Evolutionary conservation across 306 rosid species (phyloP).

Genomic region (Lathyrus tuberosus): DNA sequence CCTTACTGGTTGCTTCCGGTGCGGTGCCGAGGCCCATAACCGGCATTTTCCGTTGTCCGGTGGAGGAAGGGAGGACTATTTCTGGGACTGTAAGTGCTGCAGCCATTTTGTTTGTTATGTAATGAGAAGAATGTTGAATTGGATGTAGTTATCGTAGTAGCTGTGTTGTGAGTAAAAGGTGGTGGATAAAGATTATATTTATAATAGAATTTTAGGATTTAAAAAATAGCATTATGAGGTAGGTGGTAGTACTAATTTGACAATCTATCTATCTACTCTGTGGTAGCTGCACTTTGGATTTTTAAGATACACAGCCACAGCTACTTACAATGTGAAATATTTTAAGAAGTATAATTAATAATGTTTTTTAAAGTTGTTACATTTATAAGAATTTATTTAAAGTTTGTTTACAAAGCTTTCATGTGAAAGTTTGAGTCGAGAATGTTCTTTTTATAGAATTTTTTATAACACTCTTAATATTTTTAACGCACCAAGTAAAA

Average conservation of each 20-base stretch:
- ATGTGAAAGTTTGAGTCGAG: too few species aligned
- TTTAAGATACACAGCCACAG: background rate
- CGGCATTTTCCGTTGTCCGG: slow-evolving; percentile 36
- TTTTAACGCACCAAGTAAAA: too few species aligned
- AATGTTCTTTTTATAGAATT: too few species aligned
- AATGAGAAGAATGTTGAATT: slow-evolving; percentile 3
- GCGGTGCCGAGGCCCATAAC: slow-evolving; percentile 47
- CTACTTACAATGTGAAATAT: background rate
- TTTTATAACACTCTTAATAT: too few species aligned
- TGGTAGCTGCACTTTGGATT: slow-evolving; percentile 10
- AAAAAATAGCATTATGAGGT: background rate
- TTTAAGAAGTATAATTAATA: background rate
- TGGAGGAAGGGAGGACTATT: slow-evolving; percentile 26
- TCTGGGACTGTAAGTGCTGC: slow-evolving; percentile 15
- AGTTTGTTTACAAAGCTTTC: too few species aligned
- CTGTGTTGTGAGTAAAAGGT: background rate
- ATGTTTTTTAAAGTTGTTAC: too few species aligned
- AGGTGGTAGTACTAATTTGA: slow-evolving; percentile 4
- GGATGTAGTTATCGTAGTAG: background rate
- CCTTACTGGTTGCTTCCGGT: slow-evolving; percentile 39
- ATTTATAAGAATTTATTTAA: too few species aligned
- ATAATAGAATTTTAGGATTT: slow-evolving; percentile 1
- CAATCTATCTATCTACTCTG: background rate
- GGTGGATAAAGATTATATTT: slow-evolving; percentile 5
- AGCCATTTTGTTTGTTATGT: slow-evolving; percentile 13